Conservation (phyloP, 2,329 filamentous ascomycete genomes). For the Cytospora paraplurivora region DNA sequence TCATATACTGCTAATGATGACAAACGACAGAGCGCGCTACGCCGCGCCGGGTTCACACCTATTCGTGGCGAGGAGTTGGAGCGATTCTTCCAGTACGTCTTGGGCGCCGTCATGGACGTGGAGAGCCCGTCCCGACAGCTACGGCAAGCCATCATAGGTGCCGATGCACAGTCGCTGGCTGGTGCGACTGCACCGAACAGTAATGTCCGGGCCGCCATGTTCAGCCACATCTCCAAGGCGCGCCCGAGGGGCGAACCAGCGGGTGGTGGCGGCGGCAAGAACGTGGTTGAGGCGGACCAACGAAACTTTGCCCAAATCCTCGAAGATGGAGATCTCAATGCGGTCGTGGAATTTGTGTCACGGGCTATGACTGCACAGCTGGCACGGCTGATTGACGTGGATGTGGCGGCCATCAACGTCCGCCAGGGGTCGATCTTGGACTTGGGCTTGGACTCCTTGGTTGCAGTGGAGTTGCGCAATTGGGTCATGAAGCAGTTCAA, state of each 20-base stretch:
- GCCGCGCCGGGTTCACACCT: conserved; percentile 1
- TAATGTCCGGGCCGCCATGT: conserved; percentile 3
- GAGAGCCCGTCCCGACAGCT: too few relatives aligned
- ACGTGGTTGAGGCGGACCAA: too few relatives aligned
- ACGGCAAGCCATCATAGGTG: conserved; percentile 10
- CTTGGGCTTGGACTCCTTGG: conserved; percentile 48
- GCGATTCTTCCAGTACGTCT: neutral
- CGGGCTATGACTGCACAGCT: neutral
- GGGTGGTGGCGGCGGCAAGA: neutral
- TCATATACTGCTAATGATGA: neutral
- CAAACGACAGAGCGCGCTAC: neutral
- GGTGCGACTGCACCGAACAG: neutral
- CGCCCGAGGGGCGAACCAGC: too few relatives aligned
- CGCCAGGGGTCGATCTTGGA: conserved; percentile 7
- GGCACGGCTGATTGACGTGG: conserved; percentile 24
- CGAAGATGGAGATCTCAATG: neutral
- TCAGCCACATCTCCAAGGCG: neutral
- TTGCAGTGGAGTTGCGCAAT: conserved; percentile 54
- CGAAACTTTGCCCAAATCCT: neutral
- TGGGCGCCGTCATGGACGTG: neutral
- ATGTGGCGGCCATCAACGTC: conserved; percentile 14
- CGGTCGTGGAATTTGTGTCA: neutral
- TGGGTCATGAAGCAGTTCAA: conserved; percentile 52
- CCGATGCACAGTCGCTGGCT: neutral
- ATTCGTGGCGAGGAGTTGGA: conserved; percentile 1